Percentiles rank a stretch among this genome's conserved stretches.
Conservation (phyloP, 2,329 filamentous ascomycete genomes). For the Alternaria arbusti region DNA sequence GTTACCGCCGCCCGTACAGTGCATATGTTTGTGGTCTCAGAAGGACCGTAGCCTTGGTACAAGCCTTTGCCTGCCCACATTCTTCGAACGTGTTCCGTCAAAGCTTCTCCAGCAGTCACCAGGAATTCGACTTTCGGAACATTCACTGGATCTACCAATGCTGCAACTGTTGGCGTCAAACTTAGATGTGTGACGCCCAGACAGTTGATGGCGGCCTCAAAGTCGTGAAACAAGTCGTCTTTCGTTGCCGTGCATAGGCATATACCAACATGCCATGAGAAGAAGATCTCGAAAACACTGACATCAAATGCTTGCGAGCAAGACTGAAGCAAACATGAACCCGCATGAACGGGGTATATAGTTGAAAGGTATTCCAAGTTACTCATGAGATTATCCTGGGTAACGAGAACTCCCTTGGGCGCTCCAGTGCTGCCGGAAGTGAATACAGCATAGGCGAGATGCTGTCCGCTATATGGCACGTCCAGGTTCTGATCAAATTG, state of each 20-base stretch:
- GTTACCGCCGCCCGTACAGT: conserved; percentile 70
- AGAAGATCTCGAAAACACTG: conserved; percentile 91
- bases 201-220: conserved; percentile 69
- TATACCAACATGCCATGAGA: conserved; percentile 79
- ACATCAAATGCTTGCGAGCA: conserved; percentile 87
- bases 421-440: conserved; percentile 82
- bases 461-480: conserved; percentile 51
- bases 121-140: conserved; percentile 76
- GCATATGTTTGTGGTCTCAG: conserved; percentile 88
- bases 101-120: conserved; percentile 80
- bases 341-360: conserved; percentile 66
- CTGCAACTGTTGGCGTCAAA: conserved; percentile 83
- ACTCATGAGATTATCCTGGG: conserved; percentile 75
- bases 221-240: conserved; percentile 74
- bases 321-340: conserved; percentile 74
- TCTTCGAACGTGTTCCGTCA: conserved; percentile 73
- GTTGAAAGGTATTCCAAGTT: conserved; percentile 72
- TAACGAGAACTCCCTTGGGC: conserved; percentile 81
- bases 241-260: conserved; percentile 78
- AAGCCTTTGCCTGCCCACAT: conserved; percentile 72
- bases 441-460: conserved; percentile 78
- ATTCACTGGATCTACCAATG: conserved; percentile 70
- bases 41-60: conserved; percentile 81
- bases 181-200: conserved; percentile 79
- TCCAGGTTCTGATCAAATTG: conserved; percentile 48